A percentile compares a stretch with the other conserved stretches of the same genome.
Evolutionary conservation across 306 rosid species (phyloP).

Genomic region (Cucumis hystrix): DNA sequence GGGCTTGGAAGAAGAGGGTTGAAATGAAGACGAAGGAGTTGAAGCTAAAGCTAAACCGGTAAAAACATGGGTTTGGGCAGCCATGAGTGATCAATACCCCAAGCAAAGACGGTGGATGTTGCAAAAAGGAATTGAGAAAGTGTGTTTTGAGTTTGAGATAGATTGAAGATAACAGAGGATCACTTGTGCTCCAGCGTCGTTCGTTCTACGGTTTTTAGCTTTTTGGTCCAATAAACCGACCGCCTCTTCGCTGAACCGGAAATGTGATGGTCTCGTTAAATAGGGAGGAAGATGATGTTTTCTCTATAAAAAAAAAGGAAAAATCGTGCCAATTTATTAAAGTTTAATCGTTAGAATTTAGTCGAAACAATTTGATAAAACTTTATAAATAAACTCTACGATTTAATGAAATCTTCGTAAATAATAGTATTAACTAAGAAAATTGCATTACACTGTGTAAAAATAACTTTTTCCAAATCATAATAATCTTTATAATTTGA

Average conservation of each 20-base stretch:
- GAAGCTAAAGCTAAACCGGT: slow-evolving; percentile 39
- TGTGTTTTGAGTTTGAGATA: neutral
- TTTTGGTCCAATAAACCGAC: neutral
- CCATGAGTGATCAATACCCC: slow-evolving; percentile 26
- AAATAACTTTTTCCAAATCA: too few relatives aligned
- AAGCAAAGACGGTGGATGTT: neutral
- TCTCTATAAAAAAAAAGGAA: too few relatives aligned
- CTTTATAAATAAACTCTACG: too few relatives aligned
- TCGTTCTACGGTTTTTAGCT: neutral
- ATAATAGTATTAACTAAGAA: too few relatives aligned
- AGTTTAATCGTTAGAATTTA: too few relatives aligned
- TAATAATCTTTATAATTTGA: too few relatives aligned
- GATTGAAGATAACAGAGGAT: slow-evolving; percentile 1
- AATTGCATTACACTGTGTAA: too few relatives aligned
- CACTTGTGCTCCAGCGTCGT: neutral
- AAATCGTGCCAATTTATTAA: too few relatives aligned
- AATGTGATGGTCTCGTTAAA: neutral
- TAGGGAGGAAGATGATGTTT: too few relatives aligned
- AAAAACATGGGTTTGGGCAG: slow-evolving; percentile 47
- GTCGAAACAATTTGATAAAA: too few relatives aligned
- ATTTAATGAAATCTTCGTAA: too few relatives aligned
- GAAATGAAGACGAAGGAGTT: slow-evolving; percentile 27
- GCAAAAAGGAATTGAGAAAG: neutral
- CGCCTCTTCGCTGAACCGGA: neutral
- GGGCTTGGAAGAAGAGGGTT: slow-evolving; percentile 34